Evolutionary conservation across 768 basidiomycete genomes (phyloP).

Genomic region (Terana coerulea): DNA sequence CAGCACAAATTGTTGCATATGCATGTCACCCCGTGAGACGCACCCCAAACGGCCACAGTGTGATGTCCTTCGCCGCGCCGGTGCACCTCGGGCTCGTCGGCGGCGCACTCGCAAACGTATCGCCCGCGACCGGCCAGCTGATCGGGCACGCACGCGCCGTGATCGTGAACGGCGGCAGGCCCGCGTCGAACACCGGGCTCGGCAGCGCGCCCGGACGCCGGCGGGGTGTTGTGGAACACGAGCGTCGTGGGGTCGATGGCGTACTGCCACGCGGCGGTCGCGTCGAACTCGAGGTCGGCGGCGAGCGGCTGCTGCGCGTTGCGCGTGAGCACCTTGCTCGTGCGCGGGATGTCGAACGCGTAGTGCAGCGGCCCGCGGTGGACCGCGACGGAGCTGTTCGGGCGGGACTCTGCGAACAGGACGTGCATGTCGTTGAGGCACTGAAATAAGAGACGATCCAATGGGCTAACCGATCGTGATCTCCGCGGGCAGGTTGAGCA

Average conservation of each 20-base stretch:
- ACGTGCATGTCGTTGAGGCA: no score
- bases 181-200: slow-evolving; percentile 40
- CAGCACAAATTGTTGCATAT: not conserved
- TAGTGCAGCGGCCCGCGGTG: slow-evolving; percentile 54
- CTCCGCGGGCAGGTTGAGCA: slow-evolving; percentile 42
- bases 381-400: slow-evolving; percentile 48
- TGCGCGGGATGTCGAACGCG: slow-evolving; percentile 45
- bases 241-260: slow-evolving; percentile 46
- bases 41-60: slow-evolving; percentile 47
- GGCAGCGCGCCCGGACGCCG: slow-evolving; percentile 22
- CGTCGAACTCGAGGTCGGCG: slow-evolving; percentile 47
- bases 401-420: slow-evolving; percentile 39
- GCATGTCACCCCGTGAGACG: slow-evolving; percentile 23
- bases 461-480: slow-evolving; percentile 39
- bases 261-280: slow-evolving; percentile 46
- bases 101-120: slow-evolving; percentile 47
- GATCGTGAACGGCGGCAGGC: slow-evolving; percentile 44
- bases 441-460: not conserved
- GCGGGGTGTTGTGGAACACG: slow-evolving; percentile 23
- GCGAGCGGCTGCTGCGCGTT: slow-evolving; percentile 44
- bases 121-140: slow-evolving; percentile 42
- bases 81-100: slow-evolving; percentile 41
- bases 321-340: slow-evolving; percentile 32
- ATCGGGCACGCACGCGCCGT: slow-evolving; percentile 48
- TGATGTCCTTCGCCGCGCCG: slow-evolving; percentile 38